Evolutionary conservation across 2,329 filamentous ascomycete species (phyloP).

Genomic region (Didymella exigua): DNA sequence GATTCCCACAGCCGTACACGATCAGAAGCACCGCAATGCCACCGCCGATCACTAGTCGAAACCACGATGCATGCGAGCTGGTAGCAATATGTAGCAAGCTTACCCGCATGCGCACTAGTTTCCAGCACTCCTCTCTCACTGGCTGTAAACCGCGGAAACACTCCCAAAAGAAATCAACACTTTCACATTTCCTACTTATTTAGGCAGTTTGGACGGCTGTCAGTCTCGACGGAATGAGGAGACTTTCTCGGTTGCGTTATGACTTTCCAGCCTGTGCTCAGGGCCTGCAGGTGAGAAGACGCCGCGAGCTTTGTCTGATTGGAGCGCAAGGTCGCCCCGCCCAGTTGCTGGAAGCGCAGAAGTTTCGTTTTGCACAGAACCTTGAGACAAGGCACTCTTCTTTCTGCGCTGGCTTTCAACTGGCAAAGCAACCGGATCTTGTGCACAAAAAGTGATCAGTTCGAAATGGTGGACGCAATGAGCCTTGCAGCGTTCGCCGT

Average conservation of each 20-base stretch:
- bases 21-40: neutral
- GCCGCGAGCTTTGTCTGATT: neutral
- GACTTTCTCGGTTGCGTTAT: neutral
- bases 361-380: neutral
- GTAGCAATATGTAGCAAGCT: constrained; percentile 7
- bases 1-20: neutral
- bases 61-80: neutral
- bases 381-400: neutral
- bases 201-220: neutral
- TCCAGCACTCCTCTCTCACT: neutral
- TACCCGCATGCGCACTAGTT: constrained; percentile 12
- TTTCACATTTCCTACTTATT: constrained; percentile 3
- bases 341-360: neutral
- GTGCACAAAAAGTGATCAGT: neutral
- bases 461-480: neutral
- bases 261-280: neutral
- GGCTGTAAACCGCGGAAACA: constrained; percentile 5
- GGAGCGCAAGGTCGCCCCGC: neutral
- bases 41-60: neutral
- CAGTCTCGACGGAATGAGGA: neutral
- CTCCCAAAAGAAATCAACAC: constrained; percentile 6
- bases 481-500: neutral
- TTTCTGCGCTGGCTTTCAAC: neutral
- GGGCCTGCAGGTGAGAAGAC: neutral
- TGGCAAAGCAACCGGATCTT: neutral